phyloP scores from a whole-genome alignment of 164 flowering plant species.

The Sedum album region DNA sequence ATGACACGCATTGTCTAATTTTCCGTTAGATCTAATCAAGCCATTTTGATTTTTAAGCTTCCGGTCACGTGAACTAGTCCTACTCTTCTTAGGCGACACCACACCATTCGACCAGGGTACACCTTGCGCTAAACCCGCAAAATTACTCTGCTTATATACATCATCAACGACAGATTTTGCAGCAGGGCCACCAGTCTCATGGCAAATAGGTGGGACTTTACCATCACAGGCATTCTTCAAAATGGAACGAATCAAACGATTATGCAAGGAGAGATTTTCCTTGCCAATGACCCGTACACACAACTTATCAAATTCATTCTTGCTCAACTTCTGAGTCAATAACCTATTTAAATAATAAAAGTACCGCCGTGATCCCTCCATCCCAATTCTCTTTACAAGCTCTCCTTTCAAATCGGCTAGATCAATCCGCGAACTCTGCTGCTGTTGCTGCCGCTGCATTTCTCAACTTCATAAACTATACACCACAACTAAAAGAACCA shows the following conservation, averaged over 20 bases:
- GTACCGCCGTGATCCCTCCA: too few species aligned
- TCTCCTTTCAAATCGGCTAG: constrained; percentile 67
- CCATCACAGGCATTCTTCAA: too few species aligned
- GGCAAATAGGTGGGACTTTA: constrained; percentile 50
- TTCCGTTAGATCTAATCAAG: constrained; percentile 71
- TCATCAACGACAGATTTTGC: constrained; percentile 29
- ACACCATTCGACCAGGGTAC: constrained; percentile 74
- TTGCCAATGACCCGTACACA: too few species aligned
- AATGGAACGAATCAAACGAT: too few species aligned
- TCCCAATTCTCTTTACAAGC: constrained; percentile 72
- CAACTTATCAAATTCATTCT: too few species aligned
- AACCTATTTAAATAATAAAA: too few species aligned
- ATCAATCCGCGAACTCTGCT: constrained; percentile 58
- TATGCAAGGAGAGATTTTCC: too few species aligned
- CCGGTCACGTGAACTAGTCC: constrained; percentile 57
- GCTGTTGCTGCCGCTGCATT: constrained; percentile 69
- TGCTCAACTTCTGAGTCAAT: too few species aligned
- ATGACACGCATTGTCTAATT: constrained; percentile 37
- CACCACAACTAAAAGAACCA: constrained; percentile 4
- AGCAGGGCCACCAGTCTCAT: constrained; percentile 28
- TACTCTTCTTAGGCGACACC: too few species aligned
- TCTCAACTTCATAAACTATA: constrained; percentile 32
- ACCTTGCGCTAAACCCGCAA: constrained; percentile 21
- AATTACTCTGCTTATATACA: constrained; percentile 37
- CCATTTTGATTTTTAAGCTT: constrained; percentile 59